Percentiles rank a stretch among this genome's conserved stretches.
Evolutionary conservation across 345 rosid species (phyloP).

Genomic region (Eucalyptus cloeziana): DNA sequence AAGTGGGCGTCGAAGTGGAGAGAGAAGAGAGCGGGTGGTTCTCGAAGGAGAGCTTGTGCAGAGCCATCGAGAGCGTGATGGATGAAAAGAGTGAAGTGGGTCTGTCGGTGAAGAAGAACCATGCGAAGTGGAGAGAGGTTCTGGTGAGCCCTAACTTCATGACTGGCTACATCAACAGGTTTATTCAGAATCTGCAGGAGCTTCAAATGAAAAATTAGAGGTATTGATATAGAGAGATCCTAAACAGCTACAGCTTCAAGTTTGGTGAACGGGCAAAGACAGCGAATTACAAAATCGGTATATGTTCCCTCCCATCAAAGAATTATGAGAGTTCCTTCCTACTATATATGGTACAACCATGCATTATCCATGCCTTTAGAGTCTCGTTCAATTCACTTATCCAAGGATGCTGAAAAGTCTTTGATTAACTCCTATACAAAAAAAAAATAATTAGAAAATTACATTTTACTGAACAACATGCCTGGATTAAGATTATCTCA

Average conservation of each 20-base stretch:
- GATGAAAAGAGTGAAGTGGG: background rate
- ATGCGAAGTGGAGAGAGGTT: background rate
- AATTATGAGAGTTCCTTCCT: no score
- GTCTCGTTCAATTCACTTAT: no score
- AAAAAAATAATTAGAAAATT: no score
- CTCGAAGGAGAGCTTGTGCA: slow-evolving; percentile 27
- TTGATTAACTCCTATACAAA: no score
- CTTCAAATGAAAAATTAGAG: background rate
- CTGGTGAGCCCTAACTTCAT: background rate
- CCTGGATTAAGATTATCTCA: no score
- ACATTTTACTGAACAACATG: no score
- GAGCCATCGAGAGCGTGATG: slow-evolving; percentile 39
- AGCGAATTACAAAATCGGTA: no score
- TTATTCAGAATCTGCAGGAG: background rate
- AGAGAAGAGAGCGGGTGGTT: slow-evolving; percentile 46
- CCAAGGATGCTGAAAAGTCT: no score
- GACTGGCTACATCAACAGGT: background rate
- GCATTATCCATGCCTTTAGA: no score
- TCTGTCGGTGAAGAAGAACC: background rate
- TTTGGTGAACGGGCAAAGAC: background rate
- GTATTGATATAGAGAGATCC: background rate
- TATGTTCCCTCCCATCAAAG: no score
- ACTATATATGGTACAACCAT: no score
- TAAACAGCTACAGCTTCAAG: background rate
- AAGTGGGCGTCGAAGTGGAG: slow-evolving; percentile 47